Evolutionary conservation across 1,139 yeast genomes (phyloP).

Genomic region (Taphrina pruni): DNA sequence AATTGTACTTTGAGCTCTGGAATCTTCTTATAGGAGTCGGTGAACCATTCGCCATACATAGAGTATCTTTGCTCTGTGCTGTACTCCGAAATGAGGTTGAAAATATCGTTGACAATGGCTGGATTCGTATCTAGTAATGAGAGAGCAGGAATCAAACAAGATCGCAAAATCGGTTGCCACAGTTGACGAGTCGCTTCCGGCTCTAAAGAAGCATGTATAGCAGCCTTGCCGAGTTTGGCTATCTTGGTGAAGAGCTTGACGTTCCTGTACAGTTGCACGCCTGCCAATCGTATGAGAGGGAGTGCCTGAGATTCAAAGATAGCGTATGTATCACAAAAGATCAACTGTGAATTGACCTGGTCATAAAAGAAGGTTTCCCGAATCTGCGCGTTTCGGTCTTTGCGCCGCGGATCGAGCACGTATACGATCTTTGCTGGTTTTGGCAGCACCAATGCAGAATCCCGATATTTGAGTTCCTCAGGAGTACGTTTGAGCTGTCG

Average conservation of each 20-base stretch:
- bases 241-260: conserved; percentile 62
- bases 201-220: conserved; percentile 47
- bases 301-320: conserved; percentile 59
- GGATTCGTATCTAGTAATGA: conserved; percentile 68
- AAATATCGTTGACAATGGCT: conserved; percentile 67
- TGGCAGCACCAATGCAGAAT: conserved; percentile 32
- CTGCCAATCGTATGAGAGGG: conserved; percentile 62
- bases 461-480: conserved; percentile 36
- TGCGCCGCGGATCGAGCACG: conserved; percentile 24
- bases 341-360: conserved; percentile 49
- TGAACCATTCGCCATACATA: conserved; percentile 82
- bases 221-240: conserved; percentile 63
- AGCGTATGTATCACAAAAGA: conserved; percentile 50
- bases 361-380: conserved; percentile 59
- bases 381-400: conserved; percentile 1
- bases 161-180: conserved; percentile 71
- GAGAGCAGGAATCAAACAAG: conserved; percentile 71
- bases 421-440: neutral
- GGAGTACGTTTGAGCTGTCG: conserved; percentile 33
- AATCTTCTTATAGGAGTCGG: conserved; percentile 61
- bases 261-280: conserved; percentile 63
- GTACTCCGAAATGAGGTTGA: conserved; percentile 60
- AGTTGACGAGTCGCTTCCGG: conserved; percentile 47
- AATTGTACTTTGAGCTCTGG: conserved; percentile 67
- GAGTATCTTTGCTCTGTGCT: conserved; percentile 72